Conservation (phyloP, 192 early-diverging fungal species). For the Entomortierella lignicola region DNA sequence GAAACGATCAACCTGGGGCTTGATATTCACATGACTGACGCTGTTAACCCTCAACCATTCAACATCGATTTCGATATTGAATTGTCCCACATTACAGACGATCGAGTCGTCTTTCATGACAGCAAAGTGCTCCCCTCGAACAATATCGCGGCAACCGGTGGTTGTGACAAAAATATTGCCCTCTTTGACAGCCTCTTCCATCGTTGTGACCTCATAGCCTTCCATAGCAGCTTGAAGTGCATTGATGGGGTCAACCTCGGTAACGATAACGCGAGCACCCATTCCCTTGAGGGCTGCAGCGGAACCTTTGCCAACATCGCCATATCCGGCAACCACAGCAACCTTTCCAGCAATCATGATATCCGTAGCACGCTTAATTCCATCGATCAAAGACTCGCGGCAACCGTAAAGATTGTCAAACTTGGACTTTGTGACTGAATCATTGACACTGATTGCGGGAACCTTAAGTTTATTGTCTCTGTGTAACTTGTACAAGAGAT, state of each 20-base stretch:
- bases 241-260: conserved; percentile 99
- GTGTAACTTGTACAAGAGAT: conserved; percentile 99
- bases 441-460: conserved; percentile 99
- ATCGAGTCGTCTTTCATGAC: conserved; percentile 98
- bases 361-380: conserved; percentile 99
- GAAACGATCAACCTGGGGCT: conserved; percentile 98
- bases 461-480: conserved; percentile 97
- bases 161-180: conserved; percentile 98
- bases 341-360: conserved; percentile 99
- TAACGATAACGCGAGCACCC: conserved; percentile 97
- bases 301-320: conserved; percentile 99
- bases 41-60: conserved; percentile 98
- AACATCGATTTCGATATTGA: conserved; percentile 98
- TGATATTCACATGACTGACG: conserved; percentile 89
- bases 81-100: conserved; percentile 99
- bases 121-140: conserved; percentile 89
- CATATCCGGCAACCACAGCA: conserved; percentile 97
- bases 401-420: conserved; percentile 99
- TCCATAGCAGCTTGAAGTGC: conserved; percentile 99
- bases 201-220: conserved; percentile 99
- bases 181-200: conserved; percentile 92
- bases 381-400: conserved; percentile 98
- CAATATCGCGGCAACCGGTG: conserved; percentile 98
- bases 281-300: conserved; percentile 96
- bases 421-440: conserved; percentile 99